A percentile compares a stretch with the other conserved stretches of the same genome.
phyloP scores from a whole-genome alignment of 768 basidiomycete species.

The Podaxis pistillaris region DNA sequence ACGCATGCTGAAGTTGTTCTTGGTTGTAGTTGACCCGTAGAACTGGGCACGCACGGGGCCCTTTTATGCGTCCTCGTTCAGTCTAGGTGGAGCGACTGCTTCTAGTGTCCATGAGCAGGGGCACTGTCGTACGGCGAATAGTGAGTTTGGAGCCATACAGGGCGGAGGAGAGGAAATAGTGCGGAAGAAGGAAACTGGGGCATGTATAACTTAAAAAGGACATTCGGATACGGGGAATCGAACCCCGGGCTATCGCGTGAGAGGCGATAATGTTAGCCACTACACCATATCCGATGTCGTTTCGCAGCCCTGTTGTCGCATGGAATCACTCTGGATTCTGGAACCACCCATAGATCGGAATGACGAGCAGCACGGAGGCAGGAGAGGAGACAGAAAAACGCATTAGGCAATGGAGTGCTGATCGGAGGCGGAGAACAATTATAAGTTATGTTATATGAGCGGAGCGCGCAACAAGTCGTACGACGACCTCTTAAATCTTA shows the following conservation, averaged over 20 bases:
- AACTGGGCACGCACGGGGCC: not conserved
- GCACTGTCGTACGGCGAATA: not conserved
- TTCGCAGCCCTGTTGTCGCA: not conserved
- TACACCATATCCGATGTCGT: constrained; percentile 16
- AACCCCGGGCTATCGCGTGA: constrained; percentile 6
- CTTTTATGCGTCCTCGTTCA: not conserved
- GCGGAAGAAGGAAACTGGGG: not conserved
- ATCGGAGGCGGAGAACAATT: not conserved
- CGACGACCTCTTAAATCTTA: not conserved
- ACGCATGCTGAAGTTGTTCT: not conserved
- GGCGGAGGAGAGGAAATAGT: not conserved
- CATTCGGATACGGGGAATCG: not conserved
- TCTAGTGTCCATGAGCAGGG: not conserved
- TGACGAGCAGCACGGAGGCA: not conserved
- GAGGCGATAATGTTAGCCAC: constrained; percentile 20
- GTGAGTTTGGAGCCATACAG: not conserved
- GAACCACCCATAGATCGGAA: not conserved
- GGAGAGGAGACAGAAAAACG: too few species aligned
- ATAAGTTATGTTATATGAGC: not conserved
- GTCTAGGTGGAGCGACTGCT: not conserved
- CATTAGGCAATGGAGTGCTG: not conserved
- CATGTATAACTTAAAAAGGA: not conserved
- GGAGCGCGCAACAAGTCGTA: not conserved
- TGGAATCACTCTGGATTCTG: not conserved
- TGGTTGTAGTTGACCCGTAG: not conserved